Percentiles rank a stretch among this genome's conserved stretches.
phyloP scores from a whole-genome alignment of 306 rosid species.

The Quercus engelmannii region DNA sequence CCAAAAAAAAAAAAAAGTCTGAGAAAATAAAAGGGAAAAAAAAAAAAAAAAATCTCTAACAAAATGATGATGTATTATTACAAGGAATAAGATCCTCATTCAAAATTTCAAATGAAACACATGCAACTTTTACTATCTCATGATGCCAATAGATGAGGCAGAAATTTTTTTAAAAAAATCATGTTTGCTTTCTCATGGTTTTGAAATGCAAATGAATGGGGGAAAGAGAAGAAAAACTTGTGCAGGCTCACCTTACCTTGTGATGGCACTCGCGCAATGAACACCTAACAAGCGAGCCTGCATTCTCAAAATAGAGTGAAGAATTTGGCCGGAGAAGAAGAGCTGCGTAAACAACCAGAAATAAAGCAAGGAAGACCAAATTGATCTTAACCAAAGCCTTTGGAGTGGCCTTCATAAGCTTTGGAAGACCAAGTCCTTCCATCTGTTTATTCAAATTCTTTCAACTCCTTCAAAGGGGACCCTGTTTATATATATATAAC shows the following conservation, averaged over 20 bases:
- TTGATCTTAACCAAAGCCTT: constrained; percentile 75
- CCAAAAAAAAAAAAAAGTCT: not conserved
- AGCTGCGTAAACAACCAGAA: constrained; percentile 50
- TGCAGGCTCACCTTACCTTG: constrained; percentile 94
- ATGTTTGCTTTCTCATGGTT: not conserved
- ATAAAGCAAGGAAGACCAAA: constrained; percentile 58
- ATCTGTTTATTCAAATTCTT: constrained; percentile 11
- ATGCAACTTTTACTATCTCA: no score
- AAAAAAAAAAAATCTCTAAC: no score
- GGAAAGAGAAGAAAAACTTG: not conserved
- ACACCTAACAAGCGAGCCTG: constrained; percentile 68
- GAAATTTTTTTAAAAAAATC: no score
- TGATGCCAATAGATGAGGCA: no score
- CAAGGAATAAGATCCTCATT: no score
- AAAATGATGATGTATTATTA: no score
- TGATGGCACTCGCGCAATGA: constrained; percentile 75
- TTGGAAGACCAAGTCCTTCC: constrained; percentile 45
- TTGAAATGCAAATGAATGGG: not conserved
- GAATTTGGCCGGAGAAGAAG: constrained; percentile 81
- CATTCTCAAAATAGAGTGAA: constrained; percentile 59
- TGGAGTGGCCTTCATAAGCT: constrained; percentile 53
- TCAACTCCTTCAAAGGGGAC: constrained; percentile 23
- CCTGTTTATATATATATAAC: constrained; percentile 21
- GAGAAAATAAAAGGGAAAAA: not conserved
- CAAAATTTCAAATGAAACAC: no score